These are phyloP conservation scores for Rhodotorula taiwanensis DNA, from an alignment of 768 basidiomycete genomes.

Conservation along the genomic window DNA sequence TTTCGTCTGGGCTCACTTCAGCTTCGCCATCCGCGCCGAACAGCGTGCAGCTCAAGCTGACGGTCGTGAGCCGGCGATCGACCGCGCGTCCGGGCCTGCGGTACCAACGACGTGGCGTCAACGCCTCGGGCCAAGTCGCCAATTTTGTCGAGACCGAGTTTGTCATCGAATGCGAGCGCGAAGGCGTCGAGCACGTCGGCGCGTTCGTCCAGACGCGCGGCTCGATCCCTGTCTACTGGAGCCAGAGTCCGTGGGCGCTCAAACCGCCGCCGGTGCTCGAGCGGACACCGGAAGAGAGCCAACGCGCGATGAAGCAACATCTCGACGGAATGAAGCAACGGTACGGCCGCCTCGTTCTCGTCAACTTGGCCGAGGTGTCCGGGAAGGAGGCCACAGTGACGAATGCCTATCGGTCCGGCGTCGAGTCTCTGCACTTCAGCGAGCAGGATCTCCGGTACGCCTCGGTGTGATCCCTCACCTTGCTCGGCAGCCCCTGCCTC, in stretches of 20 bases:
- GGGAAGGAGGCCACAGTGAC: slow-evolving; percentile 83
- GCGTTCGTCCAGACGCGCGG: slow-evolving; percentile 81
- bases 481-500: not conserved
- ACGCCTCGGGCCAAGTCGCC: slow-evolving; percentile 52
- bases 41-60: slow-evolving; percentile 56
- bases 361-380: slow-evolving; percentile 83
- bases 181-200: slow-evolving; percentile 68
- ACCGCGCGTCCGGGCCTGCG: slow-evolving; percentile 83
- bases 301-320: slow-evolving; percentile 32
- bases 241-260: slow-evolving; percentile 37
- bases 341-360: slow-evolving; percentile 55
- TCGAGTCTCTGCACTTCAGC: slow-evolving; percentile 49
- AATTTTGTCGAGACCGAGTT: slow-evolving; percentile 56
- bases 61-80: slow-evolving; percentile 76
- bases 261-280: slow-evolving; percentile 41
- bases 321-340: slow-evolving; percentile 29
- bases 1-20: not conserved
- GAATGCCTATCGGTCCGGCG: slow-evolving; percentile 64
- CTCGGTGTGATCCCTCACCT: no score
- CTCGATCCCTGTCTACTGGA: slow-evolving; percentile 50
- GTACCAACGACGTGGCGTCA: slow-evolving; percentile 89
- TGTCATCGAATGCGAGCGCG: slow-evolving; percentile 71
- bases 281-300: slow-evolving; percentile 33
- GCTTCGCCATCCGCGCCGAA: not conserved
- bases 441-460: slow-evolving; percentile 45